Conservation (phyloP, 1,139 yeast species). For the Arxiozyma telluris region DNA sequence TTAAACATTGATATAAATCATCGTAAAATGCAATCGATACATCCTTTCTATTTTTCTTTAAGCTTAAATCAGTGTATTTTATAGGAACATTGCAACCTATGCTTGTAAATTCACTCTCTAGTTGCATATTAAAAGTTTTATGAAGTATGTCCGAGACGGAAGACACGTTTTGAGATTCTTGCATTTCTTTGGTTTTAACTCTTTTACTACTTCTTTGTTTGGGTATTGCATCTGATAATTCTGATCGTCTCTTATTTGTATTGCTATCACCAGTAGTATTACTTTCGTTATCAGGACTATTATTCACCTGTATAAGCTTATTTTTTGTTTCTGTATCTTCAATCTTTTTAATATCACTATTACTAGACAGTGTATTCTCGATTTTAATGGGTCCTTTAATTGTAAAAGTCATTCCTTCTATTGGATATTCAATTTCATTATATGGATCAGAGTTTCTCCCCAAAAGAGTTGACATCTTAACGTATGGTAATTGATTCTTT, state of each 20-base stretch:
- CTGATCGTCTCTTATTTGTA: slow-evolving; percentile 2
- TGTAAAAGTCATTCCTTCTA: slow-evolving; percentile 34
- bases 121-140: slow-evolving; percentile 7
- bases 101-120: slow-evolving; percentile 5
- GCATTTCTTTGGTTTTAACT: slow-evolving; percentile 29
- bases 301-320: not conserved
- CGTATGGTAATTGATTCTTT: slow-evolving; percentile 21
- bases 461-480: slow-evolving; percentile 21
- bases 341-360: not conserved
- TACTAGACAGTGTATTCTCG: slow-evolving; percentile 1
- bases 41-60: not conserved
- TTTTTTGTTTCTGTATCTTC: slow-evolving; percentile 5
- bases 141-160: slow-evolving; percentile 9
- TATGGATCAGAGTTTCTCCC: slow-evolving; percentile 40
- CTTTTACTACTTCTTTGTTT: slow-evolving; percentile 34
- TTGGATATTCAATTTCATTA: slow-evolving; percentile 38
- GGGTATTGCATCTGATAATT: slow-evolving; percentile 6
- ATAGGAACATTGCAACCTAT: slow-evolving; percentile 11
- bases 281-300: not conserved
- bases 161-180: slow-evolving; percentile 14
- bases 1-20: slow-evolving; percentile 35
- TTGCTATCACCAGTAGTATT: not conserved
- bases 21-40: slow-evolving; percentile 8
- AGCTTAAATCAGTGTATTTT: slow-evolving; percentile 15
- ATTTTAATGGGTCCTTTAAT: slow-evolving; percentile 3